These are phyloP conservation scores for Eucalyptus polyanthemos DNA, from an alignment of 345 rosid genomes.

Conservation along the genomic window DNA sequence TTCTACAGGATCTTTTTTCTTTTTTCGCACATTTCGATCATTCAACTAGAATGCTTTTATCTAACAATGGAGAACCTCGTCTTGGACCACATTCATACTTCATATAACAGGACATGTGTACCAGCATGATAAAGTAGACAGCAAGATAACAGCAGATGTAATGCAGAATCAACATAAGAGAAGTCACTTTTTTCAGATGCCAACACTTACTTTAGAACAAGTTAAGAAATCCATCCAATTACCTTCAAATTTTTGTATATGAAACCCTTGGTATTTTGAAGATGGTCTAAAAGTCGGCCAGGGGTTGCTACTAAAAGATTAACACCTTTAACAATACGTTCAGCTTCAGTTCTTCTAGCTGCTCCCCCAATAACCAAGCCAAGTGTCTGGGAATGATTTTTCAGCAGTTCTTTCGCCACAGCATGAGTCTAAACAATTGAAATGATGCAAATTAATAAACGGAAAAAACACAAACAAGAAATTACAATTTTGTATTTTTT, in stretches of 20 bases:
- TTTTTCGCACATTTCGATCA: background rate
- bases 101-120: background rate
- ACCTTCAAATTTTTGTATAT: slow-evolving; percentile 84
- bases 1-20: background rate
- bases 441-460: background rate
- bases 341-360: slow-evolving; percentile 76
- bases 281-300: slow-evolving; percentile 96
- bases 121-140: background rate
- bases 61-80: background rate
- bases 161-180: background rate
- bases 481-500: background rate
- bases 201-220: background rate
- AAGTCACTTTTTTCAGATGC: background rate
- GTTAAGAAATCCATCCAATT: background rate
- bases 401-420: slow-evolving; percentile 87
- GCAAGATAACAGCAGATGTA: background rate
- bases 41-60: background rate
- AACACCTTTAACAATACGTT: slow-evolving; percentile 66
- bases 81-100: background rate
- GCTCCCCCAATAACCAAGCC: slow-evolving; percentile 92
- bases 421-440: slow-evolving; percentile 57
- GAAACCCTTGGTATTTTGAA: slow-evolving; percentile 85
- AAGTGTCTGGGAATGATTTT: slow-evolving; percentile 77
- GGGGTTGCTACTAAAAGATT: slow-evolving; percentile 95
- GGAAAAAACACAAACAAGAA: background rate